Base-by-base conservation (phyloP, 1,284 basidiomycete species). In the Polyporus tsugae region DNA sequence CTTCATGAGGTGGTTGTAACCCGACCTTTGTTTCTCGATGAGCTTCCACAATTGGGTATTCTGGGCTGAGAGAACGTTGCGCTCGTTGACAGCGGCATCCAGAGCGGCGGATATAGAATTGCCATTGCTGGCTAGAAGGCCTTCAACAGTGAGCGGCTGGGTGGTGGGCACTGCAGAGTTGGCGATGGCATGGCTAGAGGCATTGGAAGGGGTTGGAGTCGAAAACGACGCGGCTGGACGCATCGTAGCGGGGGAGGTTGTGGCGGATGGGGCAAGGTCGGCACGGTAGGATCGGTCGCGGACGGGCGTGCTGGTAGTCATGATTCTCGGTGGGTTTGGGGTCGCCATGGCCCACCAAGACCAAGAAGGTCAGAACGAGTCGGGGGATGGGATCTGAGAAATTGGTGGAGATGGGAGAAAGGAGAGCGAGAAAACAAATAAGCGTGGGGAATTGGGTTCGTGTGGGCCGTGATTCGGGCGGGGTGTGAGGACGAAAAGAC, bases 1-100 rank as follows among this genome's bases (percentile, higher is more conserved):
- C 80, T 91, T 93, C 77, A 92, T 82, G 64, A 92, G 87, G 68
- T 92, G 88, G 70, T 85, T 88, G 75, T 93, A 92, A 7, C 87
- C 90, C 44, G 86, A 79, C 63, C 91, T 85, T 75, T 95, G 93
- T 79, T 95, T 95, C 85, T 96, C 95, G 78, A 97, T 91, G 70
- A 96, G 86, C 80, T 95, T 96, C 95, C 95, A 96, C 38, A 96
- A 87, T 80, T 96, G 94, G 6, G 90, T 83, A 79, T 97, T 97
- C 82, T 97, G 95, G 10, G 88, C 80, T 44, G 91, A 90, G 63
- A 96, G 85, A 44, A 82, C 80, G 78, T 96, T 96, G 72, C 95
- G 87, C 76, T 97, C 95, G 17, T 85, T 84, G 35, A 96, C 83
- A 4, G 90, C 86, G 67, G 89, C 85, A 36, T 94, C 92, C 41